Conservation (phyloP, 768 basidiomycete species). For the Tephrocybe sp. region DNA sequence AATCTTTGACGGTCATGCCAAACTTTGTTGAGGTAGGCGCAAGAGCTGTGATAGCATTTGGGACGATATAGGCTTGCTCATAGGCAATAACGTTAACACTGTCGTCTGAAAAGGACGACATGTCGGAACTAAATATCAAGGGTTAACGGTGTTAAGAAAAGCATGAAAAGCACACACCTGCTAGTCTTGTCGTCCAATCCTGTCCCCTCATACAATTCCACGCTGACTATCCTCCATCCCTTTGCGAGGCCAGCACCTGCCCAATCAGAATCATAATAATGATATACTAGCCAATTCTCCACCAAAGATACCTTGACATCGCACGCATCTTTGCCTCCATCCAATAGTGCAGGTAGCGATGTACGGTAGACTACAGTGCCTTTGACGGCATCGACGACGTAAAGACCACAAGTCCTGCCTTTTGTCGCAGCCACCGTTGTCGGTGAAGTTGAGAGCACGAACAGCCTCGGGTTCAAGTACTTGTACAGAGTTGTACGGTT, state of each 20-base stretch:
- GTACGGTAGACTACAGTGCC: constrained; percentile 75
- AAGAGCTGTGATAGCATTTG: constrained; percentile 67
- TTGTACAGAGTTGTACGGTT: constrained; percentile 92
- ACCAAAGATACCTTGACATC: constrained; percentile 67
- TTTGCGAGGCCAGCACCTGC: constrained; percentile 50
- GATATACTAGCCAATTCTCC: constrained; percentile 94
- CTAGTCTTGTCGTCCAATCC: constrained; percentile 64
- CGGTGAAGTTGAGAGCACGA: constrained; percentile 59
- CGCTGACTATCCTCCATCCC: constrained; percentile 72
- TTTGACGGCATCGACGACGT: constrained; percentile 78
- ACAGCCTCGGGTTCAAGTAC: constrained; percentile 84
- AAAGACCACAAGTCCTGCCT: constrained; percentile 54
- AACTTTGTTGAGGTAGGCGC: constrained; percentile 81
- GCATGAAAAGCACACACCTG: constrained; percentile 52
- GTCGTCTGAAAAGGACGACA: constrained; percentile 49
- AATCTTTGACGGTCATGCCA: constrained; percentile 83
- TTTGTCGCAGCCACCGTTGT: constrained; percentile 11
- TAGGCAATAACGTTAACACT: constrained; percentile 54
- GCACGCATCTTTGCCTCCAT: constrained; percentile 38
- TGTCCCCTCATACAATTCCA: constrained; percentile 87
- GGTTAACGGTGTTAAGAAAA: not conserved
- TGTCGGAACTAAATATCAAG: constrained; percentile 34
- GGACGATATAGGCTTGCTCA: constrained; percentile 71
- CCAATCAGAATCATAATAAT: constrained; percentile 70
- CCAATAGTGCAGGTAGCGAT: constrained; percentile 43